Conservation (phyloP, 495 filamentous ascomycete genomes). For the Talaromyces wortmannii region DNA sequence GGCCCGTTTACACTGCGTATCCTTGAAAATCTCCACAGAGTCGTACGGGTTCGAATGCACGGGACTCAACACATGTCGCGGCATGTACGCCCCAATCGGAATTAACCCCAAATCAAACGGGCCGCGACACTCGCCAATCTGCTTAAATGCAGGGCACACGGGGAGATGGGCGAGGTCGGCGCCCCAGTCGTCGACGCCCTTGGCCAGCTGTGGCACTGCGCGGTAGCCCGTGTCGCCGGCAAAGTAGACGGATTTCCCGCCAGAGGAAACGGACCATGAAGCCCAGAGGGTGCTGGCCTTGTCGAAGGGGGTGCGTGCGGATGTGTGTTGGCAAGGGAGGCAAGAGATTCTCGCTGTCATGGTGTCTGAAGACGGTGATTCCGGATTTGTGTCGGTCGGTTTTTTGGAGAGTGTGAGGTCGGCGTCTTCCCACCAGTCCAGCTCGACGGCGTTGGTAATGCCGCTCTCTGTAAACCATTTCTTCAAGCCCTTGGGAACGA, state of each 20-base stretch:
- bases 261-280: slow-evolving; percentile 64
- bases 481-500: slow-evolving; percentile 68
- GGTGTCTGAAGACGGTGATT: slow-evolving; percentile 13
- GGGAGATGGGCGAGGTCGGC: slow-evolving; percentile 61
- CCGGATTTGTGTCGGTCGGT: slow-evolving; percentile 6
- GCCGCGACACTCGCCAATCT: slow-evolving; percentile 76
- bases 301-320: slow-evolving; percentile 53
- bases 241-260: slow-evolving; percentile 68
- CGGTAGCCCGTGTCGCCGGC: slow-evolving; percentile 82
- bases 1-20: slow-evolving; percentile 76
- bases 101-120: slow-evolving; percentile 92
- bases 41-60: slow-evolving; percentile 90
- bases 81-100: slow-evolving; percentile 88
- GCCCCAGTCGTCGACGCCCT: slow-evolving; percentile 65
- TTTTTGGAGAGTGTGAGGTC: slow-evolving; percentile 47
- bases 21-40: slow-evolving; percentile 81
- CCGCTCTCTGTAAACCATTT: slow-evolving; percentile 62
- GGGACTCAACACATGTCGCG: slow-evolving; percentile 65
- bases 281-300: slow-evolving; percentile 64
- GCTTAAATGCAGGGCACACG: slow-evolving; percentile 76
- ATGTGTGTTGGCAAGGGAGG: slow-evolving; percentile 71
- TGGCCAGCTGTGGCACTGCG: slow-evolving; percentile 61
- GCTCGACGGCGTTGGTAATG: slow-evolving; percentile 60
- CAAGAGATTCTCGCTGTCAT: slow-evolving; percentile 63
- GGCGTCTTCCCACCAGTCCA: slow-evolving; percentile 80